Percentiles rank a stretch among this genome's conserved stretches.
These are phyloP conservation scores for Lathyrus aphaca DNA, from an alignment of 306 rosid species.

Conservation along the genomic window DNA sequence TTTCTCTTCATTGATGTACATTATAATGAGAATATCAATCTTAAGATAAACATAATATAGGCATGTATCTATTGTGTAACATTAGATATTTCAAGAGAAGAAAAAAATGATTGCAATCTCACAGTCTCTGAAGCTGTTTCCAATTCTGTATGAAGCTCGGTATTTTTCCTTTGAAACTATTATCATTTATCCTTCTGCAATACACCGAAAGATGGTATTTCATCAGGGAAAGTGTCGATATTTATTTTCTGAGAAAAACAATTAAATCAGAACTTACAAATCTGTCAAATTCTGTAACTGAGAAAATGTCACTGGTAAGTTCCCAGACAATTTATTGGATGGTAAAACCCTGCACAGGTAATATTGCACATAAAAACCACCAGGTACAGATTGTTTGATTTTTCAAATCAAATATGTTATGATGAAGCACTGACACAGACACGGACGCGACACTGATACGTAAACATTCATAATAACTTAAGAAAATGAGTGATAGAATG, in stretches of 20 bases:
- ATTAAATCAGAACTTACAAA: constrained; percentile 53
- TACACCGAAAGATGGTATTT: constrained; percentile 36
- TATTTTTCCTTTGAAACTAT: constrained; percentile 66
- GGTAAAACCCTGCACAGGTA: constrained; percentile 62
- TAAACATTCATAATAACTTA: too few species aligned
- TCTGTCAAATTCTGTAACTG: constrained; percentile 60
- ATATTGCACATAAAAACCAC: constrained; percentile 28
- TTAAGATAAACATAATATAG: constrained; percentile 20
- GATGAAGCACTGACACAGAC: background rate
- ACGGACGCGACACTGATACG: background rate
- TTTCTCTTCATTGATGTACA: constrained; percentile 60
- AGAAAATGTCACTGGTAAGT: constrained; percentile 59
- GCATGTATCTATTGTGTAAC: background rate
- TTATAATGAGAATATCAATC: constrained; percentile 32
- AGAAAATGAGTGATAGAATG: background rate
- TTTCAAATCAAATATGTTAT: constrained; percentile 32
- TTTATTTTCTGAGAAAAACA: constrained; percentile 19
- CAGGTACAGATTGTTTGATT: constrained; percentile 20
- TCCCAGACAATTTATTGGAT: constrained; percentile 76
- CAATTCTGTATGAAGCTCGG: constrained; percentile 78
- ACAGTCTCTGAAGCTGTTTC: constrained; percentile 69
- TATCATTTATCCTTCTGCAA: constrained; percentile 85
- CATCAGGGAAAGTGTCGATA: background rate
- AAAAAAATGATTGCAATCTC: constrained; percentile 46
- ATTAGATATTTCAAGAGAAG: constrained; percentile 27